Conservation (phyloP, 306 rosid species). For the Rosa persica region DNA sequence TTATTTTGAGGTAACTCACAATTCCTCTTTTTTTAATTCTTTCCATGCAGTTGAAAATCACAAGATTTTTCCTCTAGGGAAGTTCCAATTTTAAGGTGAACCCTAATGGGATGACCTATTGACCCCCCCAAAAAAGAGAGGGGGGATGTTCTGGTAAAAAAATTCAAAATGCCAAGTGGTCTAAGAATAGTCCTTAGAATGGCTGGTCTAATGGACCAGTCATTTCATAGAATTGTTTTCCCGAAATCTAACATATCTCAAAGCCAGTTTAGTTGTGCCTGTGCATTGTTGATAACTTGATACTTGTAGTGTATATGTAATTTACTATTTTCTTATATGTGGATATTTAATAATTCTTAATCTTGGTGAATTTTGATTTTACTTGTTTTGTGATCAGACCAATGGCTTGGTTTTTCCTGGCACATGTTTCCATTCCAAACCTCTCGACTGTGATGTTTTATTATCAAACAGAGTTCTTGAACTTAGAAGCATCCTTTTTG, state of each 20-base stretch:
- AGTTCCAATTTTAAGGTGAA: neutral
- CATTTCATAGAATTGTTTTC: neutral
- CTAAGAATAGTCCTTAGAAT: neutral
- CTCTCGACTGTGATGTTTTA: slow-evolving; percentile 78
- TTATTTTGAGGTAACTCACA: slow-evolving; percentile 68
- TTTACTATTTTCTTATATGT: slow-evolving; percentile 7
- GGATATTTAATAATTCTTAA: slow-evolving; percentile 17
- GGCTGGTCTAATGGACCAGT: neutral
- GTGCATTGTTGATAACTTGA: neutral
- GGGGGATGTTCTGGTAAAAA: neutral
- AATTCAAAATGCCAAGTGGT: neutral
- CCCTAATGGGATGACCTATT: neutral
- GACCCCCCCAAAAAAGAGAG: no score
- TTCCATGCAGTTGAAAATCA: neutral
- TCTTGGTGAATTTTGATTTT: slow-evolving; percentile 26
- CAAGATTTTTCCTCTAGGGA: neutral
- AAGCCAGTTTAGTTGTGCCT: neutral
- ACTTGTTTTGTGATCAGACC: slow-evolving; percentile 53
- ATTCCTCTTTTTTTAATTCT: neutral
- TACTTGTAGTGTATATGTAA: neutral
- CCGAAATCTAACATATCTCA: neutral
- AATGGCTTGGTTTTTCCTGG: slow-evolving; percentile 89
- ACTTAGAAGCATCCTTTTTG: slow-evolving; percentile 76
- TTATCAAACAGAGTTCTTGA: slow-evolving; percentile 67
- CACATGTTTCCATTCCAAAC: slow-evolving; percentile 63